These are phyloP conservation scores for Aspergillus homomorphus DNA, from an alignment of 495 filamentous ascomycete genomes.

Conservation along the genomic window DNA sequence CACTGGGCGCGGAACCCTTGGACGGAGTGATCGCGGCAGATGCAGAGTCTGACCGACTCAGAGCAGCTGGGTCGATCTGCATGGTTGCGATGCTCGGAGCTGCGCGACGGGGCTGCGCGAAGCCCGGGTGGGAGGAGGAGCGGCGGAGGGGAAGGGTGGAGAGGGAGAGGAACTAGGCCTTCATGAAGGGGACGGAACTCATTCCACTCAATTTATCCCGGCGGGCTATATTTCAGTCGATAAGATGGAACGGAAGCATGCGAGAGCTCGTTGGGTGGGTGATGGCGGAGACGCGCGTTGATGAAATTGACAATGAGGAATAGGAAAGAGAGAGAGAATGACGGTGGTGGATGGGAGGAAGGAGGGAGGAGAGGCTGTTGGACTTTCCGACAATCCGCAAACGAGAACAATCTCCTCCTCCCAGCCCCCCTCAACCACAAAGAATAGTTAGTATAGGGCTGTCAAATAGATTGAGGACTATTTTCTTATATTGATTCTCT, in stretches of 20 bases:
- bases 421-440: neutral
- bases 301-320: conserved; percentile 2
- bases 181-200: conserved; percentile 34
- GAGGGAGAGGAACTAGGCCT: conserved; percentile 37
- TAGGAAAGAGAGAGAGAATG: neutral
- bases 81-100: conserved; percentile 47
- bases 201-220: conserved; percentile 14
- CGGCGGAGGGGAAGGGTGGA: too few relatives aligned
- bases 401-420: neutral
- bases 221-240: neutral
- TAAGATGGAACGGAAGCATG: conserved; percentile 12
- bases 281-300: conserved; percentile 19
- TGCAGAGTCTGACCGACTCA: conserved; percentile 66
- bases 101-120: conserved; percentile 46
- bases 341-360: neutral
- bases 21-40: conserved; percentile 57
- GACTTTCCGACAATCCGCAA: neutral
- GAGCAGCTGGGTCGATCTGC: conserved; percentile 83
- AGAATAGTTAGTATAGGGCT: too few relatives aligned
- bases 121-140: conserved; percentile 33
- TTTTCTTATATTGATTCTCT: neutral
- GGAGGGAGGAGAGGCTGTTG: neutral
- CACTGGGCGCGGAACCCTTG: conserved; percentile 58
- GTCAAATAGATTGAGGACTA: neutral
- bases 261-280: conserved; percentile 26